These are phyloP conservation scores for Colletotrichum sp. DNA, from an alignment of 2,329 filamentous ascomycete species.

Conservation along the genomic window DNA sequence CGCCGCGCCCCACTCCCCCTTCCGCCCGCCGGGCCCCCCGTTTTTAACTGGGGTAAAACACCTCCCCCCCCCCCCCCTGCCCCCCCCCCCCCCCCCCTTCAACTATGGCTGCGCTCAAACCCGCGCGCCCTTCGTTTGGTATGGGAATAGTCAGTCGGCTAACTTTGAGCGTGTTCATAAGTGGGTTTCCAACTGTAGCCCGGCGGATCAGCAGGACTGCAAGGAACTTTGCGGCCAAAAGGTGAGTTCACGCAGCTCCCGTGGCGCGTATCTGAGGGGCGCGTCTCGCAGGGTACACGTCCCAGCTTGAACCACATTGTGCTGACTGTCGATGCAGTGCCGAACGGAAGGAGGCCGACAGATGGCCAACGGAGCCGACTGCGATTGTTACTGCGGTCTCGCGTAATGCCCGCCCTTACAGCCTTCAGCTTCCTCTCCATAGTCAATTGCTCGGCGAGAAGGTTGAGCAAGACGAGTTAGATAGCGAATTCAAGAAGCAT, in stretches of 20 bases:
- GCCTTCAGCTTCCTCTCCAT: background rate
- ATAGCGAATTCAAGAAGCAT: background rate
- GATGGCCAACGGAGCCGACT: background rate
- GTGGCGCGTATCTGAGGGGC: fast-evolving
- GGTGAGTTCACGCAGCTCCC: background rate
- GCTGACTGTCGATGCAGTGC: background rate
- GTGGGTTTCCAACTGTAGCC: background rate
- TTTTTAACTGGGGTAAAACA: too few species aligned
- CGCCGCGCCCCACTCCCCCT: too few species aligned
- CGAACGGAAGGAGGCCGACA: background rate
- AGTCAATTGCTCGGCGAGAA: background rate
- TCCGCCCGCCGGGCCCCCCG: too few species aligned
- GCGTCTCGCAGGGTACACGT: background rate
- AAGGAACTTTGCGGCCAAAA: background rate
- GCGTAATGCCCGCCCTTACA: background rate
- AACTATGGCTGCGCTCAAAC: background rate
- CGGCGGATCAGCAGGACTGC: background rate
- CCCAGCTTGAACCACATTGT: background rate
- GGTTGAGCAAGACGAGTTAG: fast-evolving
- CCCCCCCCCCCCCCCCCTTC: background rate
- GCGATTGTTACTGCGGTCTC: background rate
- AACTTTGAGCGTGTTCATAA: background rate
- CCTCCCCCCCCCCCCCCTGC: too few species aligned
- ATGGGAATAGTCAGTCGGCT: background rate
- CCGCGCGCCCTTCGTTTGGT: fast-evolving